Conservation (phyloP, 2,329 filamentous ascomycete genomes). For the Exserohilum rostratum region DNA sequence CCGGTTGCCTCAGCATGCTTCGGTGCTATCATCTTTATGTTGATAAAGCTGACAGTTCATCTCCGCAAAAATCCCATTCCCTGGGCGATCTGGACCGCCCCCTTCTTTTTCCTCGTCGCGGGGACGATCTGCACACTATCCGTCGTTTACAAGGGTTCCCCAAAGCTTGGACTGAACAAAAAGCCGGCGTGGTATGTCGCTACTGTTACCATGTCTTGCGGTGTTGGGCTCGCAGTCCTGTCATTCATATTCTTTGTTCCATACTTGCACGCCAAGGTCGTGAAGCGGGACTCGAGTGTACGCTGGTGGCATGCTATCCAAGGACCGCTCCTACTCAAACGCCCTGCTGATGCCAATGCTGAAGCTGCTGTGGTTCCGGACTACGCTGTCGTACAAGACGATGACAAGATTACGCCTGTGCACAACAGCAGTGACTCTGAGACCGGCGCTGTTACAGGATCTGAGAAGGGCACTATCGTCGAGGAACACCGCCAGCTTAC, state of each 20-base stretch:
- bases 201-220: constrained; percentile 68
- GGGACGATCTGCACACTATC: constrained; percentile 76
- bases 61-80: constrained; percentile 72
- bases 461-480: constrained; percentile 34
- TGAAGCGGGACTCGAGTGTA: constrained; percentile 71
- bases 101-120: constrained; percentile 78
- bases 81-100: constrained; percentile 75
- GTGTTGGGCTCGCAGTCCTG: constrained; percentile 64
- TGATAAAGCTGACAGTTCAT: constrained; percentile 75
- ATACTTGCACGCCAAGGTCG: constrained; percentile 68
- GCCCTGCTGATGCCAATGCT: constrained; percentile 60
- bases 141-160: constrained; percentile 82
- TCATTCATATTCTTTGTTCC: constrained; percentile 76
- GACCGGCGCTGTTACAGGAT: constrained; percentile 43
- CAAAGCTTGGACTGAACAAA: constrained; percentile 67
- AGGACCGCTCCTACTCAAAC: constrained; percentile 65
- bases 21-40: constrained; percentile 70
- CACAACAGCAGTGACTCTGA: constrained; percentile 37
- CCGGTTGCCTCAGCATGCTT: constrained; percentile 70
- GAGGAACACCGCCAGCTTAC: constrained; percentile 58
- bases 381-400: constrained; percentile 76
- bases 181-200: constrained; percentile 72
- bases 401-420: constrained; percentile 51
- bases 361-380: constrained; percentile 68
- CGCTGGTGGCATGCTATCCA: constrained; percentile 67